Evolutionary conservation across 768 basidiomycete genomes (phyloP), one percentile per base, ranked within the genome.

Genomic region (Calocera viscosa): DNA sequence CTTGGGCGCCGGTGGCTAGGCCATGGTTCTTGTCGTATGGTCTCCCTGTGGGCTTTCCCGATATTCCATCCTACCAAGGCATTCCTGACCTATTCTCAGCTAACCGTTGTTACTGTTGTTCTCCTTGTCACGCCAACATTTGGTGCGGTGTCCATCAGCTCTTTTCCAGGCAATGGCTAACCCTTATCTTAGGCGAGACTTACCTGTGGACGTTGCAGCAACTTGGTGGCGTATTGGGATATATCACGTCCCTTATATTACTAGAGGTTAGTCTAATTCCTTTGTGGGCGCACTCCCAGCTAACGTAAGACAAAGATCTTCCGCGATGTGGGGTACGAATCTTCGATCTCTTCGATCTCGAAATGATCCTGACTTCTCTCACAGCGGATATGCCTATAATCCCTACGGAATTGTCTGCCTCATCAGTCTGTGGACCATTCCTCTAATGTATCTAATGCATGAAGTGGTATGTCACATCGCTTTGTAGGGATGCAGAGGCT

Each of bases 381-480:
- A 49, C 30, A 60, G 53, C 26, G 53, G 53, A 60, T 60, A 28
- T 32, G 53, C 53, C 24, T 60, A 60, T 32, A 60, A 60, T 60
- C 53, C 53, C 30, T 70, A 63, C 64, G 72, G 72, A 3, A 67
- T 73, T 19, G 64, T 66, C 35, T 69, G 66, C 49, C 19, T 72
- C 17, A 19, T 72, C 17, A 53, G 64, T 2, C 39, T 72, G 16
- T 72, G 68, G 49, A 66, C 69, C 1, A 33, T 73, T 17, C 70
- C 70, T 12, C 49, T 72, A 19, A 63, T 68, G 41, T 73, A 72
- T 65, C 19, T 71, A 16, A 63, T 72, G 19, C 53, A 60, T 60
- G 53, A 72, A 65, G 53, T 60, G 53, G 53, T 60, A 60, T 8
- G 53, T 60, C 19, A 26, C 26, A 22, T 26, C 5, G 19, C 19